Percentiles rank a stretch among this genome's conserved stretches.
These are phyloP conservation scores for Bruguiera gymnorhiza DNA, from an alignment of 345 rosid genomes.

Conservation along the genomic window DNA sequence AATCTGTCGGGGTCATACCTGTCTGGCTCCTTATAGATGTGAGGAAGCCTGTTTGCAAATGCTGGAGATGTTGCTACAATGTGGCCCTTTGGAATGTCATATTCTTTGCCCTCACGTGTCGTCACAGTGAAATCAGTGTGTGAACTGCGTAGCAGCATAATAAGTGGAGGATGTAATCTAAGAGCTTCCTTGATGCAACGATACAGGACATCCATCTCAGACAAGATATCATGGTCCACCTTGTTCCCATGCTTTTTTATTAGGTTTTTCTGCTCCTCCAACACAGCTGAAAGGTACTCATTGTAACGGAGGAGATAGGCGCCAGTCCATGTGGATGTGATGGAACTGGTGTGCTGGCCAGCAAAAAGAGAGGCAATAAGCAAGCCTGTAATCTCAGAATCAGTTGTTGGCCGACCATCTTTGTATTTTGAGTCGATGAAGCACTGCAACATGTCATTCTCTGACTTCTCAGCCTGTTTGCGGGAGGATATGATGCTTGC, in stretches of 20 bases:
- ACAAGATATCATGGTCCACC: conserved; percentile 80
- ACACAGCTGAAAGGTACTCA: conserved; percentile 53
- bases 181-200: conserved; percentile 95
- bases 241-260: conserved; percentile 74
- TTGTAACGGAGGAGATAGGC: conserved; percentile 74
- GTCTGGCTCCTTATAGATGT: conserved; percentile 75
- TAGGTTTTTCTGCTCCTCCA: conserved; percentile 73
- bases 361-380: conserved; percentile 97
- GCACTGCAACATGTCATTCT: conserved; percentile 93
- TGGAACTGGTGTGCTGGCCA: conserved; percentile 99
- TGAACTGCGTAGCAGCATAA: conserved; percentile 83
- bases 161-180: conserved; percentile 92
- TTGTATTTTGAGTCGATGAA: conserved; percentile 95
- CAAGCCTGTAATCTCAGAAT: conserved; percentile 82
- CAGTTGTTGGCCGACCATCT: conserved; percentile 84
- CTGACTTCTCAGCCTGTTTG: conserved; percentile 58
- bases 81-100: conserved; percentile 91
- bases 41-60: conserved; percentile 86
- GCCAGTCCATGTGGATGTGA: conserved; percentile 97
- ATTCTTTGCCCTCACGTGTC: conserved; percentile 74
- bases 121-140: conserved; percentile 82
- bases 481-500: conserved; percentile 77
- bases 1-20: conserved; percentile 80
- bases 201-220: conserved; percentile 89
- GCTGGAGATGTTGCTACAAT: conserved; percentile 95